Evolutionary conservation across 805 yeast species (phyloP).

Genomic region (Saturnispora sanitii): DNA sequence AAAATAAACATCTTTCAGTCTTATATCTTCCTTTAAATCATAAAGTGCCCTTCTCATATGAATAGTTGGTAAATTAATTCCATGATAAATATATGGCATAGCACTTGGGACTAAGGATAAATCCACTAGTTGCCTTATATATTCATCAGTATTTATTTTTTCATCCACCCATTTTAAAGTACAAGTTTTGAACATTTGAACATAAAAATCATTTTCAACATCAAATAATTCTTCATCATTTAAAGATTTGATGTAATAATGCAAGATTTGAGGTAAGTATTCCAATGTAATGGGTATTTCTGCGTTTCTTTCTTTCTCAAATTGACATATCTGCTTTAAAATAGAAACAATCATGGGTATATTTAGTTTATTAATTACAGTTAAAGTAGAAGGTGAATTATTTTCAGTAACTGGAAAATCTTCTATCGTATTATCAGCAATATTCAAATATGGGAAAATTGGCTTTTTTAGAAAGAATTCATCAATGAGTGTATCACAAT

Average conservation of each 20-base stretch:
- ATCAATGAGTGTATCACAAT: conserved; percentile 13
- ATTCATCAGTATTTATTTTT: conserved; percentile 11
- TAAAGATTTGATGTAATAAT: conserved; percentile 16
- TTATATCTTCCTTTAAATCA: conserved; percentile 13
- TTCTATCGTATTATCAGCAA: conserved; percentile 12
- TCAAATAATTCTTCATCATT: conserved; percentile 10
- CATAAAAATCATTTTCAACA: conserved; percentile 18
- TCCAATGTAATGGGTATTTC: conserved; percentile 14
- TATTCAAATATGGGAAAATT: conserved; percentile 20
- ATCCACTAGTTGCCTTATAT: conserved; percentile 16
- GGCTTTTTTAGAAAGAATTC: conserved; percentile 20
- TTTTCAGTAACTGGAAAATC: too few relatives aligned
- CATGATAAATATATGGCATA: conserved; percentile 14
- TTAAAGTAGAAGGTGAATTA: neutral
- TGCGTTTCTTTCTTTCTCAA: neutral
- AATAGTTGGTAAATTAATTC: conserved; percentile 16
- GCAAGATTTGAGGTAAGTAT: conserved; percentile 22
- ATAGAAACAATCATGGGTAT: neutral
- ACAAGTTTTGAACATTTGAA: conserved; percentile 14
- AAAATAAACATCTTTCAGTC: conserved; percentile 17
- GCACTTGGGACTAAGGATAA: conserved; percentile 23
- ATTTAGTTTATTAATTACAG: conserved; percentile 1
- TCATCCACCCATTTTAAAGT: conserved; percentile 15
- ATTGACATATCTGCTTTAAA: conserved; percentile 3
- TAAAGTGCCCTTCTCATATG: conserved; percentile 23